A percentile compares a stretch with the other conserved stretches of the same genome.
Evolutionary conservation across 441 rosid species (phyloP).

Genomic region (Pelargonium hybrid): DNA sequence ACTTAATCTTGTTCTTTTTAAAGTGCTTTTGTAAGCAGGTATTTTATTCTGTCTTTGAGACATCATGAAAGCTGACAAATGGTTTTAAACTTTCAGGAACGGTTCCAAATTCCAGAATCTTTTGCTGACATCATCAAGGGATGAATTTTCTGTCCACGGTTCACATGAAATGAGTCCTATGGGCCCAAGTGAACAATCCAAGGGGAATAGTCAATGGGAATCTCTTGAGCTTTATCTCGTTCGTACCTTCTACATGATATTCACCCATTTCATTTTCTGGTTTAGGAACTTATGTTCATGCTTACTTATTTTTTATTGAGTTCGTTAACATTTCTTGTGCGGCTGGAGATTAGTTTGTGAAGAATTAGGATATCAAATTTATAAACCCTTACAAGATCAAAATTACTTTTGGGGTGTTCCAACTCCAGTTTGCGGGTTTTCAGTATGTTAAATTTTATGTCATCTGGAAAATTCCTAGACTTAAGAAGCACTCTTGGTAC

Average conservation of each 20-base stretch:
- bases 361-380: background rate
- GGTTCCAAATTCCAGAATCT: constrained; percentile 42
- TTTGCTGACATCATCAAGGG: constrained; percentile 51
- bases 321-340: background rate
- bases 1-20: background rate
- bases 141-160: constrained; percentile 41
- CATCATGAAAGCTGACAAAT: background rate
- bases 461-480: background rate
- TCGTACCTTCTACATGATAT: constrained; percentile 29
- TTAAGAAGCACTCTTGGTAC: background rate
- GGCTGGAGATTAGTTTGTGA: background rate
- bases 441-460: background rate
- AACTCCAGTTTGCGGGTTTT: background rate
- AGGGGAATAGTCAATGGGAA: constrained; percentile 66
- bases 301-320: background rate
- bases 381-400: background rate
- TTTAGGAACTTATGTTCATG: constrained; percentile 3
- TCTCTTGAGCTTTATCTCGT: constrained; percentile 88
- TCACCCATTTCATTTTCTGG: constrained; percentile 8
- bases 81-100: constrained; percentile 22
- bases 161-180: constrained; percentile 39
- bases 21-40: background rate
- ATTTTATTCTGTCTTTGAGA: background rate
- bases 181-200: constrained; percentile 29
- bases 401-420: background rate